These are phyloP conservation scores for Sclerotinia nivalis DNA, from an alignment of 2,329 filamentous ascomycete genomes.

Conservation along the genomic window DNA sequence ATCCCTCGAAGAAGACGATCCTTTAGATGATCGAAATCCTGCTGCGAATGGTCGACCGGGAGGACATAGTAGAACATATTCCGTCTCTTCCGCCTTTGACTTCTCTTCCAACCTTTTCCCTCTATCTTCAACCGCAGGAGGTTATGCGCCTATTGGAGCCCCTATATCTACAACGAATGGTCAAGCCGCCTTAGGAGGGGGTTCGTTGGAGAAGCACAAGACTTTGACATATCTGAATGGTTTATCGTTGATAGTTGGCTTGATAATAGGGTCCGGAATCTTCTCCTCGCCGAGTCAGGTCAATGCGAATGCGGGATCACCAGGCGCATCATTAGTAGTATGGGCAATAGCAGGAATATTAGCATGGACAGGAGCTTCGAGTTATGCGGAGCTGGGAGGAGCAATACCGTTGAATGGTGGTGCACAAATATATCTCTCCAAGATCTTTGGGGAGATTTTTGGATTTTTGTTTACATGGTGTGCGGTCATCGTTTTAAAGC, in stretches of 20 bases:
- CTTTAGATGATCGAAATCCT: constrained; percentile 64
- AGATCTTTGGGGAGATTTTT: constrained; percentile 91
- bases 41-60: constrained; percentile 45
- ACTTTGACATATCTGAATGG: constrained; percentile 94
- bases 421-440: constrained; percentile 88
- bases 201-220: constrained; percentile 92
- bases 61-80: constrained; percentile 70
- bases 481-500: constrained; percentile 90
- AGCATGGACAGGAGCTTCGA: constrained; percentile 93
- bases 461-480: constrained; percentile 98
- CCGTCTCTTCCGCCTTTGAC: constrained; percentile 90
- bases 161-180: constrained; percentile 61
- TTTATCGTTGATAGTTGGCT: constrained; percentile 81
- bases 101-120: constrained; percentile 93
- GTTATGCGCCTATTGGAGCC: constrained; percentile 84
- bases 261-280: constrained; percentile 96
- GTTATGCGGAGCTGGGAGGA: constrained; percentile 92
- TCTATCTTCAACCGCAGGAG: constrained; percentile 75
- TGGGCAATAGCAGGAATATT: constrained; percentile 90
- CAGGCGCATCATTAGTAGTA: constrained; percentile 84
- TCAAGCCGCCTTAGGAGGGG: constrained; percentile 63
- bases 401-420: constrained; percentile 96
- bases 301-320: constrained; percentile 86
- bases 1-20: constrained; percentile 85
- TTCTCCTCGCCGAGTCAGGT: constrained; percentile 95